A percentile compares a stretch with the other conserved stretches of the same genome.
phyloP scores from a whole-genome alignment of 2,329 filamentous ascomycete genomes.

The Penicillium sp. region DNA sequence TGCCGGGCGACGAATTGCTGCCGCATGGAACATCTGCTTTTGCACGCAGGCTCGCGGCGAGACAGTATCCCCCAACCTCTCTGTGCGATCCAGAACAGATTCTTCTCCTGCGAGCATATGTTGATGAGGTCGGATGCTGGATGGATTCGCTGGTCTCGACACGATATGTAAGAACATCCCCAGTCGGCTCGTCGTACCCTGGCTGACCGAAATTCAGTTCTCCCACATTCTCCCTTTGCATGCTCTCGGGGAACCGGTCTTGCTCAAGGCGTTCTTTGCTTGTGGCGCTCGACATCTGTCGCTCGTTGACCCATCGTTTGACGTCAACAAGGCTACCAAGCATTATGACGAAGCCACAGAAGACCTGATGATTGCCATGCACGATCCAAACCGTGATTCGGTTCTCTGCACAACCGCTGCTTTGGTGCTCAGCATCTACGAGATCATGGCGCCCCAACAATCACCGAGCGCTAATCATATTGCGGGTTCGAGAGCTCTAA shows the following conservation, averaged over 20 bases:
- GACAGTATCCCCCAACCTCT: conserved; percentile 52
- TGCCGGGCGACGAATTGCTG: conserved; percentile 20
- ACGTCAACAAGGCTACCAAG: conserved; percentile 68
- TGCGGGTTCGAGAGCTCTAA: conserved; percentile 73
- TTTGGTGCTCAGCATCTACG: conserved; percentile 84
- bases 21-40: conserved; percentile 29
- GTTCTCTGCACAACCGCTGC: conserved; percentile 81
- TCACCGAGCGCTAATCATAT: conserved; percentile 84
- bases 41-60: conserved; percentile 35
- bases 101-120: conserved; percentile 85
- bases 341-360: conserved; percentile 85
- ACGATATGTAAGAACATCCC: conserved; percentile 57
- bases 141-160: conserved; percentile 86
- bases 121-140: conserved; percentile 84
- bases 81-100: conserved; percentile 72
- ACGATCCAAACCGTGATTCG: conserved; percentile 78
- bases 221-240: conserved; percentile 77
- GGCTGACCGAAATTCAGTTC: conserved; percentile 48
- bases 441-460: conserved; percentile 80
- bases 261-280: conserved; percentile 80
- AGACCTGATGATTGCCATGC: conserved; percentile 66
- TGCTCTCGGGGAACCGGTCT: conserved; percentile 74
- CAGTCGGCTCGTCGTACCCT: not conserved
- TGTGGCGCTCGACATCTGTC: conserved; percentile 80
- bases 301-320: conserved; percentile 62